Base-by-base conservation (phyloP, 768 basidiomycete genomes). In the Boletus huronensis region DNA sequence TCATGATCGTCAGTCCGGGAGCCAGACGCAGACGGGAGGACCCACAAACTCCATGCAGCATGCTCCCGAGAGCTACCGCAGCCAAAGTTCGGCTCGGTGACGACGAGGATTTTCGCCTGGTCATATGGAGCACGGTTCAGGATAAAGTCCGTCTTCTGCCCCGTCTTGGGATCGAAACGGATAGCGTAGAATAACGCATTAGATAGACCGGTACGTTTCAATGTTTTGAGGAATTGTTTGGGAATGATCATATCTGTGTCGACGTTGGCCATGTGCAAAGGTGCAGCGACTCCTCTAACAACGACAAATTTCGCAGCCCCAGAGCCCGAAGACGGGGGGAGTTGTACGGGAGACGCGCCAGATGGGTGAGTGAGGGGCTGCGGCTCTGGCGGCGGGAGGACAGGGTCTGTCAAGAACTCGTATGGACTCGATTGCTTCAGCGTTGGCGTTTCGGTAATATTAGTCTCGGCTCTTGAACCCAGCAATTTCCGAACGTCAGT, bases 241-340 rank as follows among this genome's bases (percentile, higher is more conserved):
- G 93, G 93, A 66, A 95, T 93, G 69, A 96, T 92, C 83, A 88
- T 89, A 64, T 96, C 93, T 43, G 93, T 96, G 72, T 96, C 93
- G 58, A 94, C 85, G 61, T 93, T 92, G 57, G 87, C 82, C 42
- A 88, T 87, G 68, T 87, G 79, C 71, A 92, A 64, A n/a, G 90
- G 89, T 10, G 88, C 89, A 40, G 87, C 80, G 51, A 90, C 80
- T 39, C 90, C 90, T 66, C 83, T 84, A 49, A 92, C 71, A 47
- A 85, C 64, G 48, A 75, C 81, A 70, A 93, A 92, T 60, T 86
- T 87, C 59, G 77, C 74, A 46, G 79, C 77, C 17, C 74, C 72
- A 17, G 81, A 78, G 14, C 78, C 75, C 1, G 79, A 72, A 28
- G 79, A 66, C 9, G 77, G 64, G 32, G 82, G 76, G 16, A 77